Base-by-base conservation (phyloP, 441 rosid genomes). In the Flueggea neowawraea region DNA sequence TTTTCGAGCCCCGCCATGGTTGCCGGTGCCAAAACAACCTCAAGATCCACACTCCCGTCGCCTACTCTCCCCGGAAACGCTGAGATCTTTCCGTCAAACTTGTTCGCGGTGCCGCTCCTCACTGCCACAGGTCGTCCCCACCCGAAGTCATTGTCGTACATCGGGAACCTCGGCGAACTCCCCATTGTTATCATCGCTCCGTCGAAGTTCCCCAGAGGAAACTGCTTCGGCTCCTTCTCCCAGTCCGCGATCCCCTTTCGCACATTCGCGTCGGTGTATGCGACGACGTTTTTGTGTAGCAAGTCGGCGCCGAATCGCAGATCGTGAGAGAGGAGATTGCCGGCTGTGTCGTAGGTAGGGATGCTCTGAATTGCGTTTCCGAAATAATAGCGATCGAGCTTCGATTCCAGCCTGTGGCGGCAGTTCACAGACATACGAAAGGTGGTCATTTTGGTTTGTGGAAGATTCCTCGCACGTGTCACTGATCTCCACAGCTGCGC, bases 131-230 rank as follows among this genome's bases (percentile, higher is more conserved):
- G 98, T 9, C 76, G 79, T 5, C 97, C 97, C 98, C 98, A 94
- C 43, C 98, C 98, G 67, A 94, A 91, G 70, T 94, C 97, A 58
- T 90, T 94, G 31, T 82, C 71, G 67, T 90, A 94, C 98, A 94
- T 94, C 0, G 98, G 98, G 55, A 93, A 93, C 74, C 98, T 79
- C 53, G 98, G 97, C 8, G 98, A 93, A 68, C 98, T 93, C 0
- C 98, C 98, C 90, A 94, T 90, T 16, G 98, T 91, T 39, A 94
- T 87, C 45, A 96, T 90, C 14, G 98, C 98, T 2, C 98, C 98
- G 64, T 94, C 98, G 41, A 73, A 63, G 76, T 94, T 94, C 11
- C 98, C 97, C 3, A 94, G 73, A 13, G 98, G 98, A 16, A 94
- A 94, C 64, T 89, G 15, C 76, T 91, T 75, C 56, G 98, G 98